Evolutionary conservation across 2,329 filamentous ascomycete species (phyloP), one percentile per base, ranked within the genome.

Genomic region (Epichloe brachyelytri): DNA sequence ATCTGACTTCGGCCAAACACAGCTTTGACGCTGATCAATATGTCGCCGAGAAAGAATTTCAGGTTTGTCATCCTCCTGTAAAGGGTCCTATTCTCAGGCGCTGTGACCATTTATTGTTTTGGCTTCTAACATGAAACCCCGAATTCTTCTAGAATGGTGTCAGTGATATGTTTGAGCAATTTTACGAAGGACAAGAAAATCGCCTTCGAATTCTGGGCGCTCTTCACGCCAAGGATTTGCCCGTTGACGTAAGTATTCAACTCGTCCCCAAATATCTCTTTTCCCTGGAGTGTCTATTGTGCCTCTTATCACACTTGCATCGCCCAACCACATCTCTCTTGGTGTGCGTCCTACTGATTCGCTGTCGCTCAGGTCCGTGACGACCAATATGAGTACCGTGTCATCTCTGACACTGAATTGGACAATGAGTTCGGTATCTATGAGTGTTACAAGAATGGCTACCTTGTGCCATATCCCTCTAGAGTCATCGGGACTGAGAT

Each of bases 241-340:
- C 75, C 1, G 62, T 71, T 15, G 73, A 77, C 62, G 75, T 77
- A 63, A 71, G 75, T 68, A 51, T 53, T 48, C 47, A 44, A 37
- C 37, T 30, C 37, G 34, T 17, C n/a, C 8, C 15, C 10, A 15
- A 6, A 36, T 22, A 48, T 37, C 30, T 19, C 38, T 30, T 39
- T 55, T 60, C 51, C 36, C 14, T 48, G 12, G 10, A 4, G 26
- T 20, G 33, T 22, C 14, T 19, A 8, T 37, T n/a, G 5, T 15
- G 36, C 36, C 10, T 20, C 11, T 8, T 17, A 3, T 48, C 17
- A 14, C n/a, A 26, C 20, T 43, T 20, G 39, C 36, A 15, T 38
- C 17, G n/a, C 4, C 12, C 14, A 22, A 14, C 33, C 51, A 59
- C 38, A n/a, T 48, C 14, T 17, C 34, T 46, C 5, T 38, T 15